Percentiles rank a stretch among this genome's conserved stretches.
phyloP scores from a whole-genome alignment of 495 filamentous ascomycete genomes.

The Tetracladium setigerum region DNA sequence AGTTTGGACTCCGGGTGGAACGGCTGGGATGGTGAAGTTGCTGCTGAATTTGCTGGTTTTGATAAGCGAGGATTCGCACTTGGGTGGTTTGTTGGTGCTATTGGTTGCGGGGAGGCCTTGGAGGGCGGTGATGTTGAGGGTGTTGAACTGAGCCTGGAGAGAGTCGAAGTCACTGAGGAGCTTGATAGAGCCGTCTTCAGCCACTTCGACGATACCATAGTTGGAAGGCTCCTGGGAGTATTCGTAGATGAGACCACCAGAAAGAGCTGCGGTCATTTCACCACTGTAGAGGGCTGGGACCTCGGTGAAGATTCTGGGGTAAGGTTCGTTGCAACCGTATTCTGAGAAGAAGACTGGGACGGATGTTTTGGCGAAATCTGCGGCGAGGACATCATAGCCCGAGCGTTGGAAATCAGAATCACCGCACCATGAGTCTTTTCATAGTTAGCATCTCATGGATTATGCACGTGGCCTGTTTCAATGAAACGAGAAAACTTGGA shows the following conservation, averaged over 20 bases:
- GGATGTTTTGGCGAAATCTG: conserved; percentile 60
- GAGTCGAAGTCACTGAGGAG: conserved; percentile 68
- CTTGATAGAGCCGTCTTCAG: conserved; percentile 53
- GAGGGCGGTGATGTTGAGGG: conserved; percentile 61
- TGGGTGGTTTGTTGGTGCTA: conserved; percentile 42
- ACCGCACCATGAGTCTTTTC: conserved; percentile 88
- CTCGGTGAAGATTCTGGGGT: conserved; percentile 77
- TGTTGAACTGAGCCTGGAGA: conserved; percentile 63
- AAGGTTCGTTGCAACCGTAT: conserved; percentile 83
- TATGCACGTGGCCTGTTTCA: too few relatives aligned
- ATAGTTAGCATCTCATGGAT: too few relatives aligned
- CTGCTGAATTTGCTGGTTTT: conserved; percentile 52
- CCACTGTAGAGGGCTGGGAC: conserved; percentile 70
- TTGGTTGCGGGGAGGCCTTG: conserved; percentile 48
- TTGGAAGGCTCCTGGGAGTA: conserved; percentile 65
- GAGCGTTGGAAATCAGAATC: conserved; percentile 60
- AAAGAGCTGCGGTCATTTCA: conserved; percentile 72
- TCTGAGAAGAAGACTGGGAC: conserved; percentile 95
- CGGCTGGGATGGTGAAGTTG: conserved; percentile 65
- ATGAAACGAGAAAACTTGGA: too few relatives aligned
- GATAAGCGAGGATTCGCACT: conserved; percentile 59
- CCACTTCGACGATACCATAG: conserved; percentile 70
- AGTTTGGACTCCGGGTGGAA: conserved; percentile 32
- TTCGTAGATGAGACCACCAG: conserved; percentile 86
- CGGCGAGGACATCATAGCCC: conserved; percentile 64